Evolutionary conservation across 2,329 filamentous ascomycete genomes (phyloP), one percentile per base, ranked within the genome.

Genomic region (Cladorrhinum sp.): DNA sequence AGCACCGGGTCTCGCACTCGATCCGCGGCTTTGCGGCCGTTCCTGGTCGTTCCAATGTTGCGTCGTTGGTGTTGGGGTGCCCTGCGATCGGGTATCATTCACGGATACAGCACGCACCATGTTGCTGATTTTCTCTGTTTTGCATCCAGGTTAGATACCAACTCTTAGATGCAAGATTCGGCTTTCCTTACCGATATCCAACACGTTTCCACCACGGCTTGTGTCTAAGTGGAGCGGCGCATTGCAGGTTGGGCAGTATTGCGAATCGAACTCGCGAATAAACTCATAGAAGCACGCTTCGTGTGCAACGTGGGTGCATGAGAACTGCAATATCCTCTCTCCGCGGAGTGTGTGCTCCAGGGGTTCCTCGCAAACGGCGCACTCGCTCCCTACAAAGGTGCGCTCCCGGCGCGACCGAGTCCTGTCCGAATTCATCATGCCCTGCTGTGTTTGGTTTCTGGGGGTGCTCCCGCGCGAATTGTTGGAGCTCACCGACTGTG

Each of bases 251-350:
- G 95, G 95, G 76, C 95, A 99, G 71, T 92, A 93, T 71, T 98
- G 92, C 57, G 91, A 91, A 68, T 98, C 93, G 62, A 94, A 90
- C 72, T 97, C 94, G 71, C 91, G 90, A 69, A 99, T 96, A 73
- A 96, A 97, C 76, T 99, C 95, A 77, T 98, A 98, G 73, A 99
- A 98, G 77, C 95, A 99, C 36, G 94, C 95, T 75, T 98, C 95
- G 73, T 99, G 95, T 10, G 94, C 92, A 62, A 99, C 94, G 76
- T 99, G 95, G n/a, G 88, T 86, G 76, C 95, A 99, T 5, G 93
- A 96, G 71, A 99, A 95, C 73, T 98, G 95, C 58, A 99, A 80
- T 64, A 99, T 92, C 67, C 92, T 87, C 78, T 99, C 95, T 62
- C 95, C 95, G 55, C 91, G 90, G 52, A 99, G 82, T 2, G 92